phyloP scores from a whole-genome alignment of 129 eudicot genomes.

The Centaurea solstitialis region DNA sequence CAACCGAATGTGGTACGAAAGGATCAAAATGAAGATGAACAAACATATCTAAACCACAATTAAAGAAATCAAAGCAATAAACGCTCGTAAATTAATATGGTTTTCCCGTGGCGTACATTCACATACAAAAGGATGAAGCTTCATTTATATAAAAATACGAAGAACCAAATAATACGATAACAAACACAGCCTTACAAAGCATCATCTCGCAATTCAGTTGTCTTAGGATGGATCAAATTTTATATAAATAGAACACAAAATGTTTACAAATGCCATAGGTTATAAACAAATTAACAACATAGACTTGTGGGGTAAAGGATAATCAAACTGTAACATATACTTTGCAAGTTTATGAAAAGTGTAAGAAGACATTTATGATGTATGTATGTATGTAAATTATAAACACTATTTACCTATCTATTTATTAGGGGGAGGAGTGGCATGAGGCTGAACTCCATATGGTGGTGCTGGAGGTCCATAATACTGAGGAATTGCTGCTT shows the following conservation, averaged over 20 bases:
- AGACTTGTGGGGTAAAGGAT: neutral
- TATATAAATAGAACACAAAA: neutral
- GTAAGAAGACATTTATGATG: conserved; percentile 10
- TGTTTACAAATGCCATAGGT: neutral
- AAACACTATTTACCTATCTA: conserved; percentile 3
- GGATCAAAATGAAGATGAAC: no score
- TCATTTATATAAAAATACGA: no score
- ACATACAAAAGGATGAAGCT: no score
- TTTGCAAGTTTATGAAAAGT: neutral
- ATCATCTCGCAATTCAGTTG: no score
- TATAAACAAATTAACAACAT: neutral
- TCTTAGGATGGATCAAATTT: no score
- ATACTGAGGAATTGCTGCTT: conserved; percentile 29
- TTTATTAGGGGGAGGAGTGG: neutral
- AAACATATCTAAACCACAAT: no score
- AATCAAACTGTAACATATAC: neutral
- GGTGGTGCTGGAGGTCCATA: conserved; percentile 45
- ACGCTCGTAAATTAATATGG: no score
- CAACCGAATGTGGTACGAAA: no score
- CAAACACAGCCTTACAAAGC: no score
- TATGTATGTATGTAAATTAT: neutral
- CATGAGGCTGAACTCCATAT: conserved; percentile 30
- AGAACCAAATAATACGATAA: no score
- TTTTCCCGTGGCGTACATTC: no score
- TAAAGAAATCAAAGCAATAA: no score